Base-by-base conservation (phyloP, 2,329 filamentous ascomycete genomes). In the Diaporthe citriasiana region DNA sequence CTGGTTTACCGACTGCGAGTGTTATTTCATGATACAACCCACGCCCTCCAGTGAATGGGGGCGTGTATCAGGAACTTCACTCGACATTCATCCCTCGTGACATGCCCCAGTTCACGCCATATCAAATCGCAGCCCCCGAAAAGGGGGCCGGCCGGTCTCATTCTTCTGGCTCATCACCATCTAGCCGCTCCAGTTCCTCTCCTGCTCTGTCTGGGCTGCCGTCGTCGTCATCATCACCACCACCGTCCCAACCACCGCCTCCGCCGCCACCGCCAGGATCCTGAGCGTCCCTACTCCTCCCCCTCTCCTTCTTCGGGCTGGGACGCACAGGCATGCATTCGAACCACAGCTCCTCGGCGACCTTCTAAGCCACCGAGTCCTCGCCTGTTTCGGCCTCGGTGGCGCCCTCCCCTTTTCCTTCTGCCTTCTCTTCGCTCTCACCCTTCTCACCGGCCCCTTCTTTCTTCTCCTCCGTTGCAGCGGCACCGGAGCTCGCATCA, bases 401-500 rank as follows among this genome's bases (percentile, higher is more conserved):
- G 55, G 13, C 40, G 42, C 22, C 30, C 45, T 55, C 50, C 38
- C 50, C 6, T 4, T 56, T 50, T 63, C 70, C 56, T 42, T 10
- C 47, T 63, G 0, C n/a, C 69, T 19, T n/a, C 55, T 15, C 65
- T 9, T 19, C 19, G 55, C 27, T 7, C 4, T 60, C 57, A 5
- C n/a, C 53, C 40, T 63, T 22, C 4, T 9, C 5, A 7, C 27
- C 30, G 9, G 10, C 19, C 9, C 3, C 70, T 0, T 19, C 59
- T 7, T 30, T 53, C 63, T 5, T 30, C 69, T 22, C 22, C 42
- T 33, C 71, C 50, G 59, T 69, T 30, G 30, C 70, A 42, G 33
- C 70, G 53, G 73, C 76, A 17, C 68, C 76, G n/a, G 50, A 68
- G 65, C 74, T 75, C 71, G 30, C 74, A 15, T 63, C 76, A 4